These are phyloP conservation scores for Leptodontidium sp. DNA, from an alignment of 2,329 filamentous ascomycete species.

Conservation along the genomic window DNA sequence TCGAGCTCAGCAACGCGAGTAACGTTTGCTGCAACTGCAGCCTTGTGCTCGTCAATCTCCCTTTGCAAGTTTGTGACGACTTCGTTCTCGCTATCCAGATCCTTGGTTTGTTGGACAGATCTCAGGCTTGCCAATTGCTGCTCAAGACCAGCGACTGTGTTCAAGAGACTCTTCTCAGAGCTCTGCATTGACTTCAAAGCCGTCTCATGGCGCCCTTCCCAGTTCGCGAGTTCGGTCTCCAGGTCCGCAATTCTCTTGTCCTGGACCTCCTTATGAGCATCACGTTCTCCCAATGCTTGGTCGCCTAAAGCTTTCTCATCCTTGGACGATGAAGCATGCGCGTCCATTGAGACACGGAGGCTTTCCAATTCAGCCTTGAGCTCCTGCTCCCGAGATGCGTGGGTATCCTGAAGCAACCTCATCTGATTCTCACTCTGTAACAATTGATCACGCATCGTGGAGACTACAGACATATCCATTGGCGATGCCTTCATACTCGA, in stretches of 20 bases:
- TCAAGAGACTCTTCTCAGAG: constrained; percentile 76
- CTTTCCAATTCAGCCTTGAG: constrained; percentile 75
- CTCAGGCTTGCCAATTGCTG: constrained; percentile 54
- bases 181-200: constrained; percentile 74
- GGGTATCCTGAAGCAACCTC: constrained; percentile 73
- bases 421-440: constrained; percentile 87
- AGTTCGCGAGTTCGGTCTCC: constrained; percentile 74
- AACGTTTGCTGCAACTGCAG: constrained; percentile 73
- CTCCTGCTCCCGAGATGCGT: constrained; percentile 78
- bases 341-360: constrained; percentile 57
- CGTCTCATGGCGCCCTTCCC: constrained; percentile 79
- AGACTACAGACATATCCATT: constrained; percentile 90
- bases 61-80: constrained; percentile 69
- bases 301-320: constrained; percentile 32
- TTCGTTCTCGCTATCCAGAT: constrained; percentile 63
- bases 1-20: constrained; percentile 78
- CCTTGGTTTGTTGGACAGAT: constrained; percentile 54
- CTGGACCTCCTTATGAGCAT: constrained; percentile 44
- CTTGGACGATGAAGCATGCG: constrained; percentile 33
- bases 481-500: constrained; percentile 86
- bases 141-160: constrained; percentile 79
- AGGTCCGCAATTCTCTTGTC: constrained; percentile 63
- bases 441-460: constrained; percentile 86
- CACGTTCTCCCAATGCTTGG: constrained; percentile 36
- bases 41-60: constrained; percentile 84